Conservation (phyloP, 768 basidiomycete genomes). For the Mycena chlorophos region DNA sequence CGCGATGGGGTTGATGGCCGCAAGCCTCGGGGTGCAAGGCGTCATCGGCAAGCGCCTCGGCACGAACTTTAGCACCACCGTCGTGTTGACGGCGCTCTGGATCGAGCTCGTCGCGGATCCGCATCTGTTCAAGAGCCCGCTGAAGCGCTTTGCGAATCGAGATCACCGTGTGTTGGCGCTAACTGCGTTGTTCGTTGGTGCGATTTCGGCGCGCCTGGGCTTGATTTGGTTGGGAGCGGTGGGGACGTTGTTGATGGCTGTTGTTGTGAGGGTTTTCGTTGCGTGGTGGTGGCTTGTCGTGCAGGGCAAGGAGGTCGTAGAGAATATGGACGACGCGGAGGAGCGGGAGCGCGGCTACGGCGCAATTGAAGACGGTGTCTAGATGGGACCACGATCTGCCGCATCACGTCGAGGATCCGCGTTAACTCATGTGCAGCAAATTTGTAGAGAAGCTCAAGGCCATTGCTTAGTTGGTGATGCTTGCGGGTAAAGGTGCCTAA, state of each 20-base stretch:
- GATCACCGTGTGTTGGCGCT: conserved; percentile 74
- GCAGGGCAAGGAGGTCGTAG: too few relatives aligned
- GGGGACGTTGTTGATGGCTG: conserved; percentile 63
- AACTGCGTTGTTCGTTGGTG: conserved; percentile 67
- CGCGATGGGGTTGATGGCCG: conserved; percentile 76
- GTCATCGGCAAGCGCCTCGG: conserved; percentile 80
- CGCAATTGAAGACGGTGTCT: too few relatives aligned
- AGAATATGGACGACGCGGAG: too few relatives aligned
- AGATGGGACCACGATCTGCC: too few relatives aligned
- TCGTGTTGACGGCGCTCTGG: conserved; percentile 86
- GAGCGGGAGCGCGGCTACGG: too few relatives aligned
- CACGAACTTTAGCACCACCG: conserved; percentile 82
- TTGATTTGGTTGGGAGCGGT: conserved; percentile 59
- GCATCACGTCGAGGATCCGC: too few relatives aligned
- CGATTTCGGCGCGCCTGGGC: conserved; percentile 62
- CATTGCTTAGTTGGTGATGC: too few relatives aligned
- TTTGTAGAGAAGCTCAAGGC: too few relatives aligned
- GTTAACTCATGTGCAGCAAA: too few relatives aligned
- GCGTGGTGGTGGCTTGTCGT: conserved; percentile 67
- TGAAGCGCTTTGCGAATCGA: conserved; percentile 48
- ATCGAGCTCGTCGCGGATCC: conserved; percentile 86
- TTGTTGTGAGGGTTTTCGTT: conserved; percentile 60
- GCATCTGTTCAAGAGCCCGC: conserved; percentile 57
- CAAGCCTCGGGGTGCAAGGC: conserved; percentile 81
- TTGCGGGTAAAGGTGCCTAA: too few relatives aligned